These are phyloP conservation scores for Garcia nutans DNA, from an alignment of 345 rosid genomes.

Conservation along the genomic window DNA sequence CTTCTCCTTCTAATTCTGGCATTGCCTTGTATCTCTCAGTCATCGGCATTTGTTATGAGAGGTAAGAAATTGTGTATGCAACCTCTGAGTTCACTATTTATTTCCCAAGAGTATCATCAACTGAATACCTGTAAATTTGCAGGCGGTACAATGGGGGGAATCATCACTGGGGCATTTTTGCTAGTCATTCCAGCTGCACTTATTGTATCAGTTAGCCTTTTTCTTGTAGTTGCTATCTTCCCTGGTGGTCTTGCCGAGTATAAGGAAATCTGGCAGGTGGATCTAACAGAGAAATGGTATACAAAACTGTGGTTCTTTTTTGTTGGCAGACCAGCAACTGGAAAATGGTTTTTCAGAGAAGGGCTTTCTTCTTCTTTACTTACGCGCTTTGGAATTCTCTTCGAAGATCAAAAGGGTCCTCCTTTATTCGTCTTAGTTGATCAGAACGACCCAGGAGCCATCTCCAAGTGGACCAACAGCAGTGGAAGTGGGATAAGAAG, in stretches of 20 bases:
- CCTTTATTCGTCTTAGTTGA: constrained; percentile 34
- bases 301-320: constrained; percentile 35
- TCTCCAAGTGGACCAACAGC: constrained; percentile 40
- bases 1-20: constrained; percentile 44
- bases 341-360: constrained; percentile 52
- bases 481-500: constrained; percentile 47
- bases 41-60: constrained; percentile 50
- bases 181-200: constrained; percentile 45
- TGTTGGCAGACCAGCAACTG: constrained; percentile 33
- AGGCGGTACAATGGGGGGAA: constrained; percentile 47
- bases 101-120: constrained; percentile 10
- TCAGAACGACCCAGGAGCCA: constrained; percentile 37
- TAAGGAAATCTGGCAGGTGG: constrained; percentile 40
- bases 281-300: constrained; percentile 31
- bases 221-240: constrained; percentile 36
- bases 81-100: not conserved
- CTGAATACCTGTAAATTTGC: constrained; percentile 18
- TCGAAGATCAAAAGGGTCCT: constrained; percentile 51
- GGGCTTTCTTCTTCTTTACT: constrained; percentile 43
- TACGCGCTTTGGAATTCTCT: constrained; percentile 40
- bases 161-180: constrained; percentile 45
- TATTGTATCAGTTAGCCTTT: constrained; percentile 38
- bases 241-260: constrained; percentile 40
- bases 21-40: constrained; percentile 51
- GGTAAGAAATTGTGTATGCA: constrained; percentile 29